phyloP scores from a whole-genome alignment of 1,284 basidiomycete species.

The Sporisorium iseilematis-ciliati region DNA sequence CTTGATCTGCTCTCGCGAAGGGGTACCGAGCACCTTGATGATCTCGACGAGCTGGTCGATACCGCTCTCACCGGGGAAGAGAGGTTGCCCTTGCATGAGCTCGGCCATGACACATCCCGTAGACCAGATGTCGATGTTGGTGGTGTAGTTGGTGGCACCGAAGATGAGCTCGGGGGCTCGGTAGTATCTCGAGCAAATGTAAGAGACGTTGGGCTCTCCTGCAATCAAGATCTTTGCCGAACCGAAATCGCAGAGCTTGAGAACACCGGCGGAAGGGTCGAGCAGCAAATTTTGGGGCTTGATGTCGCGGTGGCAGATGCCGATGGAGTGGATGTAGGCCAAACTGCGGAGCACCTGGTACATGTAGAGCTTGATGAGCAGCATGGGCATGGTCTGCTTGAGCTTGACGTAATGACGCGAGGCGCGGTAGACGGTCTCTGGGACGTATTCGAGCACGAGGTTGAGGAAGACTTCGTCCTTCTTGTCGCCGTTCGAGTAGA shows the following conservation, averaged over 20 bases:
- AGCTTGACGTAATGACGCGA: constrained; percentile 99
- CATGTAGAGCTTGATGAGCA: constrained; percentile 98
- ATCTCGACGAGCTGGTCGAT: constrained; percentile 99
- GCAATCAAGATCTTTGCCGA: constrained; percentile 98
- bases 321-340: constrained; percentile 97
- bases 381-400: constrained; percentile 99
- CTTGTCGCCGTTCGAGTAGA: constrained; percentile 99
- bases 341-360: constrained; percentile 96
- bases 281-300: constrained; percentile 98
- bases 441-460: constrained; percentile 98
- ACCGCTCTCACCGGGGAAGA: constrained; percentile 98
- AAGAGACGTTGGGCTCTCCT: constrained; percentile 98
- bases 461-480: constrained; percentile 99
- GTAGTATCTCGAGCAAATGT: constrained; percentile 99
- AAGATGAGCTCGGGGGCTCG: constrained; percentile 99
- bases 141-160: constrained; percentile 99
- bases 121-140: constrained; percentile 99
- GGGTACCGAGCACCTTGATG: constrained; percentile 99
- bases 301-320: constrained; percentile 91
- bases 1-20: constrained; percentile 99
- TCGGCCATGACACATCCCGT: constrained; percentile 99
- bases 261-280: constrained; percentile 93
- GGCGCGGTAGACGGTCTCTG: constrained; percentile 98
- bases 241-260: constrained; percentile 99
- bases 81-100: constrained; percentile 96